Conservation (phyloP, 2,329 filamentous ascomycete genomes). For the Xylariaceae sp. region DNA sequence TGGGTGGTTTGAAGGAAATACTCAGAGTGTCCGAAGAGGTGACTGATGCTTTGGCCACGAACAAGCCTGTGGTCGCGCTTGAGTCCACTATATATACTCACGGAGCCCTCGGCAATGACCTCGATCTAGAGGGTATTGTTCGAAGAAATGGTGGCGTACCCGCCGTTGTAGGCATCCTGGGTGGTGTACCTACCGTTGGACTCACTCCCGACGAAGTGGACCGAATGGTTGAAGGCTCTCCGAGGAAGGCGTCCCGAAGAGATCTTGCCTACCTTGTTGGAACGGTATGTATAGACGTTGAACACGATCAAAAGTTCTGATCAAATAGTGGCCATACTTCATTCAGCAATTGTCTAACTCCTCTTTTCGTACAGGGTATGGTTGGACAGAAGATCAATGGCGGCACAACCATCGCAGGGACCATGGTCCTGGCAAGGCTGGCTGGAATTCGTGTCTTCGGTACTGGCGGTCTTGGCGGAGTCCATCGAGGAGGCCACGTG, state of each 20-base stretch:
- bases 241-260: conserved; percentile 84
- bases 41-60: conserved; percentile 72
- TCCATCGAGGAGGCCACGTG: conserved; percentile 85
- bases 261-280: conserved; percentile 85
- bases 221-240: conserved; percentile 72
- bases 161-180: conserved; percentile 87
- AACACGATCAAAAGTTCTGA: background rate
- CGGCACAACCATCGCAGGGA: conserved; percentile 91
- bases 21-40: conserved; percentile 85
- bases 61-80: conserved; percentile 86
- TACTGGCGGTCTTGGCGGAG: conserved; percentile 91
- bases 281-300: conserved; percentile 60
- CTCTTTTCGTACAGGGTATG: conserved; percentile 57
- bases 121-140: conserved; percentile 80
- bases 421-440: conserved; percentile 85
- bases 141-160: conserved; percentile 83
- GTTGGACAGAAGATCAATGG: conserved; percentile 76
- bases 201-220: conserved; percentile 75
- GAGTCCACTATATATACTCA: conserved; percentile 99
- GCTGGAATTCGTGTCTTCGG: conserved; percentile 93
- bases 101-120: conserved; percentile 76
- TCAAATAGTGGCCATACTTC: background rate
- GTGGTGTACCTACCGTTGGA: conserved; percentile 83
- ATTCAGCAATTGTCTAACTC: too few relatives aligned
- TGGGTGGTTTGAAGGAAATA: conserved; percentile 51